Evolutionary conservation across 78 protist genomes (phyloP).

Genomic region (Dictyostelium discoideum): DNA sequence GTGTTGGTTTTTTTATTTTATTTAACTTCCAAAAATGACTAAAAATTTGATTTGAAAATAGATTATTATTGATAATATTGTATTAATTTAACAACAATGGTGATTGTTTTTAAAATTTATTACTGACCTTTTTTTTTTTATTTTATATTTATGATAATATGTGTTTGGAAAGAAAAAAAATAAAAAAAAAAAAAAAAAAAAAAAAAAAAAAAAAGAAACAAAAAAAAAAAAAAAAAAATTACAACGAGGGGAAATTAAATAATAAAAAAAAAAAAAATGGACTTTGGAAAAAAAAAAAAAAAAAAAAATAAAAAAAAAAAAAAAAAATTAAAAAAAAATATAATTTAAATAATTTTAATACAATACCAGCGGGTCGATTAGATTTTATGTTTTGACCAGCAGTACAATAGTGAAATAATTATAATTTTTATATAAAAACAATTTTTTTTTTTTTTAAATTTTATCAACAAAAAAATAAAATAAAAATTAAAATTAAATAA

Average conservation of each 20-base stretch:
- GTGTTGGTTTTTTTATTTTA: neutral
- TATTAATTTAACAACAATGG: neutral
- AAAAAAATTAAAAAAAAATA: too few relatives aligned
- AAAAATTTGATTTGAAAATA: neutral
- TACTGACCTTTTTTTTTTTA: neutral
- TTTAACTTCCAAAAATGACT: neutral
- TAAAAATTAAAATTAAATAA: neutral
- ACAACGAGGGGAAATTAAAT: too few relatives aligned
- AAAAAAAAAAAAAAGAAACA: neutral
- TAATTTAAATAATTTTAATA: neutral
- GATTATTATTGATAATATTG: neutral
- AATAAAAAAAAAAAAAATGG: too few relatives aligned
- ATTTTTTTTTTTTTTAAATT: neutral
- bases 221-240: neutral
- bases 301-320: too few relatives aligned
- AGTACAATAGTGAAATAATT: neutral
- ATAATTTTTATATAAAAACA: too few relatives aligned
- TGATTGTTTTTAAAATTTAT: neutral
- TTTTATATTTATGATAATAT: too few relatives aligned
- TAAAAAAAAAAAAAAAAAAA: too few relatives aligned
- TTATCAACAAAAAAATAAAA: neutral
- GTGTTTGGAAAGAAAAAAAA: too few relatives aligned
- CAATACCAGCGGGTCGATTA: neutral
- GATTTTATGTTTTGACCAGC: neutral
- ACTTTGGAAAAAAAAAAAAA: neutral